Percentiles rank a stretch among this genome's conserved stretches.
Evolutionary conservation across 2,329 filamentous ascomycete genomes (phyloP).

Genomic region (Ophiostoma sp.): DNA sequence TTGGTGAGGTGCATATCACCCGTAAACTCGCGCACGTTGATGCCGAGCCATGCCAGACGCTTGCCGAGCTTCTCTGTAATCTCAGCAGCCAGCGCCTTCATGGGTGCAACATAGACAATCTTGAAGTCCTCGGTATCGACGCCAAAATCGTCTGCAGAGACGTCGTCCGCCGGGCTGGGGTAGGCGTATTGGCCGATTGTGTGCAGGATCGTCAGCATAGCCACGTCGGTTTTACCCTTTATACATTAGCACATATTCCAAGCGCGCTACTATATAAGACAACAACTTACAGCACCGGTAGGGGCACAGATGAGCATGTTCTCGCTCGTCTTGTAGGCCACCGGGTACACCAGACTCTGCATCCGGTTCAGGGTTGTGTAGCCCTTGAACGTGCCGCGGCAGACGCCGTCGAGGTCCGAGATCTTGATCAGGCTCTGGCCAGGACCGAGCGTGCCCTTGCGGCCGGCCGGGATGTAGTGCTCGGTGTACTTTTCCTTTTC

Average conservation of each 20-base stretch:
- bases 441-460: conserved; percentile 66
- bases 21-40: conserved; percentile 88
- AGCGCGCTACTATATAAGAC: background rate
- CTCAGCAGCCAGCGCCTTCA: conserved; percentile 97
- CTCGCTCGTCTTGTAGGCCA: conserved; percentile 92
- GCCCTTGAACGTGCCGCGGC: conserved; percentile 83
- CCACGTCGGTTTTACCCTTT: conserved; percentile 89
- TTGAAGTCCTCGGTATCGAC: conserved; percentile 90
- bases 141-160: conserved; percentile 68
- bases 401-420: conserved; percentile 79
- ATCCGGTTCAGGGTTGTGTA: conserved; percentile 94
- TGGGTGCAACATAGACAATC: conserved; percentile 96
- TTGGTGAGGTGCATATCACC: conserved; percentile 99
- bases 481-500: conserved; percentile 82
- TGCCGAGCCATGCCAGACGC: conserved; percentile 85
- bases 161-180: conserved; percentile 73
- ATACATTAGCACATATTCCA: background rate
- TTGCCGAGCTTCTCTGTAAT: conserved; percentile 92
- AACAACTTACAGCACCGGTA: conserved; percentile 63
- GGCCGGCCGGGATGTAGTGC: conserved; percentile 75
- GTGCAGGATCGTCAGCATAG: conserved; percentile 92
- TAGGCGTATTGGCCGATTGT: conserved; percentile 78
- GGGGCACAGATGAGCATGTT: conserved; percentile 99
- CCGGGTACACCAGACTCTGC: conserved; percentile 94
- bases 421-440: conserved; percentile 75